These are phyloP conservation scores for Heteromeles arbutifolia DNA, from an alignment of 306 rosid genomes.

Conservation along the genomic window DNA sequence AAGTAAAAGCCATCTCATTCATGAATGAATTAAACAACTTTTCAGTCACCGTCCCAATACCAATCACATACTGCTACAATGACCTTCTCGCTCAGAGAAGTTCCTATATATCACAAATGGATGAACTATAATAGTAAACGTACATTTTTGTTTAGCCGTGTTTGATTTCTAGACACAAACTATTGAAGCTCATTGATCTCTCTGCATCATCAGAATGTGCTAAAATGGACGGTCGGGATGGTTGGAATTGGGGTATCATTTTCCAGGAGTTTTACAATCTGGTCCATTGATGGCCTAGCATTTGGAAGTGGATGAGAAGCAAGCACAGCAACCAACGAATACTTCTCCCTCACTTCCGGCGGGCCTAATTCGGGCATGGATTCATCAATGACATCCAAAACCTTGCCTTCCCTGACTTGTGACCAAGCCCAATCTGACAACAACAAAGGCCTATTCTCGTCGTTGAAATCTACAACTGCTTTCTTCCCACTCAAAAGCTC, in stretches of 20 bases:
- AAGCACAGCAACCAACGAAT: slow-evolving; percentile 17
- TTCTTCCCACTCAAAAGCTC: slow-evolving; percentile 26
- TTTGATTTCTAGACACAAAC: background rate
- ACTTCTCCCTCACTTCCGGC: slow-evolving; percentile 15
- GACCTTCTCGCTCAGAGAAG: background rate
- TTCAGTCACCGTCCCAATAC: background rate
- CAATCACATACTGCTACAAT: background rate
- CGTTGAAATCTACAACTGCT: slow-evolving; percentile 1
- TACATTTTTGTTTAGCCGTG: background rate
- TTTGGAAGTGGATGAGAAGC: slow-evolving; percentile 20
- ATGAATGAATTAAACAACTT: background rate
- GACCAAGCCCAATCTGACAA: slow-evolving; percentile 30
- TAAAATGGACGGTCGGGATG: slow-evolving; percentile 8
- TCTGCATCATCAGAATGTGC: background rate
- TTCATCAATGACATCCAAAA: slow-evolving; percentile 7
- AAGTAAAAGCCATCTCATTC: background rate
- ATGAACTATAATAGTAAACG: background rate
- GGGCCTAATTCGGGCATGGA: slow-evolving; percentile 12
- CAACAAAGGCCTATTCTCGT: background rate
- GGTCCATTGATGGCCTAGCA: slow-evolving; percentile 33
- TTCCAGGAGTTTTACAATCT: slow-evolving; percentile 21
- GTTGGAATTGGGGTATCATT: slow-evolving; percentile 8
- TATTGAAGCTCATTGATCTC: background rate
- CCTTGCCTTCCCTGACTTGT: slow-evolving; percentile 17
- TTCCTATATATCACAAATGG: too few species aligned